Percentiles rank a stretch among this genome's conserved stretches.
Conservation (phyloP, 352 stramenopile species). For the Saprolegnia parasitica region DNA sequence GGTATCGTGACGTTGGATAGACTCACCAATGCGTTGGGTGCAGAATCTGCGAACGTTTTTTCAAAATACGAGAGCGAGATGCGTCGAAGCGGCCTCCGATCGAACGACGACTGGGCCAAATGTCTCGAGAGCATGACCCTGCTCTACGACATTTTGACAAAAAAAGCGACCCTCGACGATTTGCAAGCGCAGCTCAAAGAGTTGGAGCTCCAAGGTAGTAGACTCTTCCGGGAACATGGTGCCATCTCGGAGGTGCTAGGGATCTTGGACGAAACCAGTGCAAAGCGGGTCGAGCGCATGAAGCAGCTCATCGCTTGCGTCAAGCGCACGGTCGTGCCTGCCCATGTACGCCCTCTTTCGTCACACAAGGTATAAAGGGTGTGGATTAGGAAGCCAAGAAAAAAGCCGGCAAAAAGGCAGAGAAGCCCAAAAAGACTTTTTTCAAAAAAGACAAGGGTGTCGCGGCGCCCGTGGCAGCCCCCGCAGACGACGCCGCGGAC, state of each 20-base stretch:
- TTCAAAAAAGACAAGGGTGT: conserved; percentile 28
- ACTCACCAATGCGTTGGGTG: background rate
- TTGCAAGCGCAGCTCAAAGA: conserved; percentile 5
- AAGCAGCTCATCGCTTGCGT: conserved; percentile 57
- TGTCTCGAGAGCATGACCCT: conserved; percentile 53
- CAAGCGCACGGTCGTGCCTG: conserved; percentile 11
- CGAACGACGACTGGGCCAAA: conserved; percentile 56
- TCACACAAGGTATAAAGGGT: conserved; percentile 30
- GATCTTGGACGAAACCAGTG: conserved; percentile 33
- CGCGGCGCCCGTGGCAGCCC: background rate
- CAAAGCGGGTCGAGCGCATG: conserved; percentile 45
- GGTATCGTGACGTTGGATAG: too few species aligned
- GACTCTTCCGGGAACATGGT: background rate
- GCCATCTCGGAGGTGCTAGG: conserved; percentile 32
- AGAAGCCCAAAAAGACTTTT: conserved; percentile 30
- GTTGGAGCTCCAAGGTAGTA: conserved; percentile 16
- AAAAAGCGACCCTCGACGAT: conserved; percentile 28
- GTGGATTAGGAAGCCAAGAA: conserved; percentile 31
- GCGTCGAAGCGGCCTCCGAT: conserved; percentile 62
- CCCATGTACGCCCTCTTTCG: background rate
- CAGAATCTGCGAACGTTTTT: conserved; percentile 71
- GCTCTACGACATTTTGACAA: conserved; percentile 41
- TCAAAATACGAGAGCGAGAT: conserved; percentile 60
- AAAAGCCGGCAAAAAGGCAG: conserved; percentile 31
- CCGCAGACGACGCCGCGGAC: background rate